These are phyloP conservation scores for Eimeria sp. DNA, from an alignment of 169 alveolate genomes.

Conservation along the genomic window DNA sequence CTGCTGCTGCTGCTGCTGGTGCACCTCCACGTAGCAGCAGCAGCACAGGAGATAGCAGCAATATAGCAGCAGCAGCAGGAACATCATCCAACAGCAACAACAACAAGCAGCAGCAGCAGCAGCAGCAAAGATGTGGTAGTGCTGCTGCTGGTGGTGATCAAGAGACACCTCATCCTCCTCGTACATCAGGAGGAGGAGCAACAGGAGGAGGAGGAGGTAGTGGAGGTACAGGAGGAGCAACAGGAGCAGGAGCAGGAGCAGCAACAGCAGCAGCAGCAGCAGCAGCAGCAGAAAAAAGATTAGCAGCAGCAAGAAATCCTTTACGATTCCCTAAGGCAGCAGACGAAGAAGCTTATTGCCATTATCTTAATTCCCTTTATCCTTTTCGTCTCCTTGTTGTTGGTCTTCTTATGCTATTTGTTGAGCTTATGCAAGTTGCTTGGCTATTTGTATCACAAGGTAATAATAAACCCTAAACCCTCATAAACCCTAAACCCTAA, in stretches of 20 bases:
- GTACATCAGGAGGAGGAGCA: background rate
- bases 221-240: background rate
- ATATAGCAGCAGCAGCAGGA: background rate
- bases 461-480: background rate
- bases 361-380: slow-evolving; percentile 18
- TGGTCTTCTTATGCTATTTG: slow-evolving; percentile 35
- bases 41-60: slow-evolving; percentile 13
- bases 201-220: background rate
- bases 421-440: slow-evolving; percentile 53
- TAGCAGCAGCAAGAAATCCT: slow-evolving; percentile 17
- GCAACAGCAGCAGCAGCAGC: slow-evolving; percentile 13
- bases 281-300: slow-evolving; percentile 11
- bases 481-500: too few relatives aligned
- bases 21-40: slow-evolving; percentile 16
- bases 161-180: background rate
- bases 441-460: slow-evolving; percentile 56
- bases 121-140: too few relatives aligned
- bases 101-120: too few relatives aligned
- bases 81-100: too few relatives aligned
- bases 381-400: slow-evolving; percentile 72
- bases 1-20: too few relatives aligned
- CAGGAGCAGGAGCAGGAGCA: background rate
- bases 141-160: background rate
- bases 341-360: slow-evolving; percentile 36
- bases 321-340: background rate